These are phyloP conservation scores for Diutina neorugosa DNA, from an alignment of 1,139 yeast genomes.

Conservation along the genomic window DNA sequence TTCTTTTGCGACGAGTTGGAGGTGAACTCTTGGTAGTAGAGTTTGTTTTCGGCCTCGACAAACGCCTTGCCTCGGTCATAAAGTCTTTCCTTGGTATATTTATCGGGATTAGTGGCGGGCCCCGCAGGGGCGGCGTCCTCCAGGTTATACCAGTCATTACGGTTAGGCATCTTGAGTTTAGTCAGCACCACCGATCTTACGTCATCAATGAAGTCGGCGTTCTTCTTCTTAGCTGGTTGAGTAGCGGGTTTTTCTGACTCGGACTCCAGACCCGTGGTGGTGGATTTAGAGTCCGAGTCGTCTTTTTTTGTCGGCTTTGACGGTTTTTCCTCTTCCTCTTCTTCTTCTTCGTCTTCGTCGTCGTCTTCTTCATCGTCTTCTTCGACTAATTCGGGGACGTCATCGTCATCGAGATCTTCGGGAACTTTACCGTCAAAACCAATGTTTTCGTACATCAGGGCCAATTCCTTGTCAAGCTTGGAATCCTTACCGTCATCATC, in stretches of 20 bases:
- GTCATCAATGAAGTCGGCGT: slow-evolving; percentile 33
- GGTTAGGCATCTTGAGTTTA: slow-evolving; percentile 47
- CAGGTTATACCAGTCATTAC: slow-evolving; percentile 65
- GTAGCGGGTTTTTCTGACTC: slow-evolving; percentile 7
- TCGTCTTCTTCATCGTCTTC: slow-evolving; percentile 14
- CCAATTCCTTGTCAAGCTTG: slow-evolving; percentile 44
- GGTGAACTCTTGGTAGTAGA: slow-evolving; percentile 66
- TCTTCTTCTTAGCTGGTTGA: slow-evolving; percentile 11
- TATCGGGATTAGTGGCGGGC: slow-evolving; percentile 17
- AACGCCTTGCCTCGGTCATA: slow-evolving; percentile 55
- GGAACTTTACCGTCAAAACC: slow-evolving; percentile 38
- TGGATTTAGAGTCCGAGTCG: slow-evolving; percentile 4
- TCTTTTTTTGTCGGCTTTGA: slow-evolving; percentile 2
- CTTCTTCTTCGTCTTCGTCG: slow-evolving; percentile 17
- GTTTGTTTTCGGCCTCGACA: slow-evolving; percentile 58
- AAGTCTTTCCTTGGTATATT: slow-evolving; percentile 42
- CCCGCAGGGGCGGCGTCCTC: slow-evolving; percentile 25
- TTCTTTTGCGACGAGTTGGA: slow-evolving; percentile 75
- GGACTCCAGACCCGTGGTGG: background rate
- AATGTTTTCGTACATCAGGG: slow-evolving; percentile 53
- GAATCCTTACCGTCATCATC: slow-evolving; percentile 30
- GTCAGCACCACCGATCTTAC: slow-evolving; percentile 44
- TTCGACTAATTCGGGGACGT: slow-evolving; percentile 7
- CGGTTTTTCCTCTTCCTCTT: slow-evolving; percentile 12
- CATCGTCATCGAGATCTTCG: slow-evolving; percentile 6